Evolutionary conservation across 371 early-diverging fungal species (phyloP).

Genomic region (Conidiobolus incongruus): DNA sequence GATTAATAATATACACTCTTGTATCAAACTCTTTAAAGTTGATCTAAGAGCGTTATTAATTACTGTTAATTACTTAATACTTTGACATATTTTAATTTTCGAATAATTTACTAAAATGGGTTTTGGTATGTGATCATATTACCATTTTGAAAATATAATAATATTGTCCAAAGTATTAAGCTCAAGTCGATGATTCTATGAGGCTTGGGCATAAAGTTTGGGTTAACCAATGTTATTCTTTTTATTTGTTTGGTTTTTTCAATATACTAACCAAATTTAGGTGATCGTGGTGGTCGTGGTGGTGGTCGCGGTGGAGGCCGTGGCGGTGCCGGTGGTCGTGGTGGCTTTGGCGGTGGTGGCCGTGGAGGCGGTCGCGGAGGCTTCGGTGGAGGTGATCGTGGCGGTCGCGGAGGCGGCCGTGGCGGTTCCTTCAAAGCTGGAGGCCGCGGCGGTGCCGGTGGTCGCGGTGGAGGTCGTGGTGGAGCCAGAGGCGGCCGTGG

Average conservation of each 20-base stretch:
- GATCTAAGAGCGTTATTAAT: too few relatives aligned
- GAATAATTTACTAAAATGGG: not conserved
- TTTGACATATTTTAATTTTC: not conserved
- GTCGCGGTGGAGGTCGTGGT: slow-evolving; percentile 23
- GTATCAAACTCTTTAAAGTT: too few relatives aligned
- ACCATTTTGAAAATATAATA: not conserved
- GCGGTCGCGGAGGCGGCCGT: slow-evolving; percentile 1
- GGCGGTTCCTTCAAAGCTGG: slow-evolving; percentile 8
- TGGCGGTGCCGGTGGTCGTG: slow-evolving; percentile 13
- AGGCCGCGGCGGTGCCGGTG: slow-evolving; percentile 13
- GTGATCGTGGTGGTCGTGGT: too few relatives aligned
- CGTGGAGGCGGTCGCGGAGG: slow-evolving; percentile 18
- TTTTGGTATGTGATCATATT: slow-evolving; percentile 1
- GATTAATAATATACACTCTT: too few relatives aligned
- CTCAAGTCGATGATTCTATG: too few relatives aligned
- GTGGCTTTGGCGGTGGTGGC: slow-evolving; percentile 17
- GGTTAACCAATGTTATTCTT: not conserved
- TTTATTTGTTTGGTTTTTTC: slow-evolving; percentile 1
- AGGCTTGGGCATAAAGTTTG: too few relatives aligned
- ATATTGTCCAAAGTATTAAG: not conserved
- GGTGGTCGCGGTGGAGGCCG: slow-evolving; percentile 15
- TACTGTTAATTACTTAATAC: too few relatives aligned
- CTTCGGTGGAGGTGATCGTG: slow-evolving; percentile 11
- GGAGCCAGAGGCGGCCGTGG: too few relatives aligned
- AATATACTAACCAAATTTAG: slow-evolving; percentile 11